Percentiles rank a stretch among this genome's conserved stretches.
Conservation (phyloP, 1,284 basidiomycete genomes). For the Takashimella tepidaria region DNA sequence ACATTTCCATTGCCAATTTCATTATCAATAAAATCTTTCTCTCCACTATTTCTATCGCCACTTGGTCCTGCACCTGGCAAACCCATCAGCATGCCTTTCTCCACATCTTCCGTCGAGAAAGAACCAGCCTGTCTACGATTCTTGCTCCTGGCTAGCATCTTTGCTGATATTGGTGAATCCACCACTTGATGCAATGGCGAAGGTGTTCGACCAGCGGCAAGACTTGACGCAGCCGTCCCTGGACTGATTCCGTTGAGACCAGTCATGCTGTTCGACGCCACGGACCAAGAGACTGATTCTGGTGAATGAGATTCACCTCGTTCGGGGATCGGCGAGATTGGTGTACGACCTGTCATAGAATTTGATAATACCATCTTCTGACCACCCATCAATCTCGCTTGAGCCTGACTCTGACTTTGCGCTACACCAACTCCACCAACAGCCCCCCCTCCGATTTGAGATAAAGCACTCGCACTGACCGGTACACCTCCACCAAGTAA, state of each 20-base stretch:
- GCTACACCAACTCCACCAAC: neutral
- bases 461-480: slow-evolving; percentile 17
- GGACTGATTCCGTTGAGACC: slow-evolving; percentile 3
- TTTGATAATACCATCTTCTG: slow-evolving; percentile 25
- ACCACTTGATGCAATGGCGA: slow-evolving; percentile 12
- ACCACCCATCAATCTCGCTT: slow-evolving; percentile 11
- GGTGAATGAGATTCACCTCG: slow-evolving; percentile 41
- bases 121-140: slow-evolving; percentile 81
- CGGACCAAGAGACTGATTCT: slow-evolving; percentile 20
- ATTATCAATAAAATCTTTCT: too few species aligned
- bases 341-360: slow-evolving; percentile 17
- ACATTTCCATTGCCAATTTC: too few species aligned
- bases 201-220: slow-evolving; percentile 18
- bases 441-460: too few species aligned
- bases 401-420: neutral
- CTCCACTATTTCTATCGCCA: slow-evolving; percentile 8
- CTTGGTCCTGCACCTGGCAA: slow-evolving; percentile 23
- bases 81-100: slow-evolving; percentile 69
- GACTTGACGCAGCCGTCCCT: slow-evolving; percentile 6
- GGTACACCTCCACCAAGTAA: slow-evolving; percentile 54
- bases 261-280: slow-evolving; percentile 1
- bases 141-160: slow-evolving; percentile 52
- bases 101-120: slow-evolving; percentile 84
- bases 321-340: slow-evolving; percentile 48
- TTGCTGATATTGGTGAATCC: slow-evolving; percentile 27